Conservation (phyloP, 2,329 filamentous ascomycete genomes). For the Sordariomycetes sp. region DNA sequence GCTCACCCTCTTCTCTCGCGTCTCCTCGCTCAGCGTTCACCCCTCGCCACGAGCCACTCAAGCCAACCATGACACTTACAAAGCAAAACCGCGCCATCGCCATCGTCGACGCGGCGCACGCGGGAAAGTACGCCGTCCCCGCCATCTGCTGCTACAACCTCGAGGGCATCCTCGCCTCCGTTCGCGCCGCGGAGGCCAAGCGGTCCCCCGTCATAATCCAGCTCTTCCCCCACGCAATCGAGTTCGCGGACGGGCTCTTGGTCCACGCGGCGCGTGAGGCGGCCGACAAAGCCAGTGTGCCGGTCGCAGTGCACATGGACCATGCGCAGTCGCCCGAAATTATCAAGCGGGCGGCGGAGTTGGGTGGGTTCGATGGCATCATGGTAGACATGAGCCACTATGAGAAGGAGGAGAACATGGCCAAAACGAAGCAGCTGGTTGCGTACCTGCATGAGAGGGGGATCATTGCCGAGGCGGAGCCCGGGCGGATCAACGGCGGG, state of each 20-base stretch:
- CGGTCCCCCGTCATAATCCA: conserved; percentile 54
- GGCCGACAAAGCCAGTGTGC: conserved; percentile 38
- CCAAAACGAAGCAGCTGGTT: conserved; percentile 46
- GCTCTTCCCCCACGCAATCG: conserved; percentile 50
- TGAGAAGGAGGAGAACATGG: conserved; percentile 56
- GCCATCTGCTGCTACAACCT: conserved; percentile 41
- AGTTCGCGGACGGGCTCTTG: background rate
- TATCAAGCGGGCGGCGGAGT: conserved; percentile 40
- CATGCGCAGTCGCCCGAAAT: conserved; percentile 49
- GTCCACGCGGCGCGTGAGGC: conserved; percentile 36
- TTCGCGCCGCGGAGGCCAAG: conserved; percentile 55
- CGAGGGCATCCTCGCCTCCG: conserved; percentile 54
- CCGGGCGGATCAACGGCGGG: conserved; percentile 47
- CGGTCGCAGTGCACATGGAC: conserved; percentile 51
- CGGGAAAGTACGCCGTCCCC: conserved; percentile 39
- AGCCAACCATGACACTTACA: background rate
- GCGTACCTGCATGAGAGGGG: conserved; percentile 46
- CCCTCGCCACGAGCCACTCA: background rate
- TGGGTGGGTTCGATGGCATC: conserved; percentile 49
- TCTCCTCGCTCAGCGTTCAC: background rate
- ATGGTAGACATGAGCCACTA: conserved; percentile 71
- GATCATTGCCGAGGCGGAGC: conserved; percentile 57
- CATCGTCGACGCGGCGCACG: conserved; percentile 39
- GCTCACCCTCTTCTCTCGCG: background rate
- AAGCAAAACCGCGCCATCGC: conserved; percentile 12